A percentile compares a stretch with the other conserved stretches of the same genome.
phyloP scores from a whole-genome alignment of 2,329 filamentous ascomycete species.

The Pseudogymnoascus sp. region DNA sequence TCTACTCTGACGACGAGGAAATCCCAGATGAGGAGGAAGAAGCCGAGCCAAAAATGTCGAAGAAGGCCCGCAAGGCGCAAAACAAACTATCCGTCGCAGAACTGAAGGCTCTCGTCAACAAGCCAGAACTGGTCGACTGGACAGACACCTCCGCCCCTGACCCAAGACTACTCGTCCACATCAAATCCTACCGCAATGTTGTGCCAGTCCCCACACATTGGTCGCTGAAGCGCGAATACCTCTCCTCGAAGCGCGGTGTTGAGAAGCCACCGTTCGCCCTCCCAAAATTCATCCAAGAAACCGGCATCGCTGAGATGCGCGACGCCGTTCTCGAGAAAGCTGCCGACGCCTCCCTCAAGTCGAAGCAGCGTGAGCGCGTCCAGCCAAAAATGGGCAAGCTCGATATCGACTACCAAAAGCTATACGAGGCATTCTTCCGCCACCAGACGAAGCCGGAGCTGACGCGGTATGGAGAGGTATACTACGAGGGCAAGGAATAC shows the following conservation, averaged over 20 bases:
- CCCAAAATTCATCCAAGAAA: slow-evolving; percentile 95
- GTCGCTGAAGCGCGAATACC: slow-evolving; percentile 92
- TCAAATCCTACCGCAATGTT: slow-evolving; percentile 91
- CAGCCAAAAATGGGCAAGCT: slow-evolving; percentile 94
- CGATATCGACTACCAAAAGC: slow-evolving; percentile 96
- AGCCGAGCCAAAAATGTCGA: slow-evolving; percentile 67
- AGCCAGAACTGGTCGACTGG: slow-evolving; percentile 95
- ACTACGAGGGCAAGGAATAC: slow-evolving; percentile 97
- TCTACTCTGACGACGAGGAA: slow-evolving; percentile 74
- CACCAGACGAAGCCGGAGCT: slow-evolving; percentile 94
- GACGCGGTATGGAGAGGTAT: slow-evolving; percentile 95
- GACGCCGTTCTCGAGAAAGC: slow-evolving; percentile 95
- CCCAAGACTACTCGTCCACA: slow-evolving; percentile 79
- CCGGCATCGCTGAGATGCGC: slow-evolving; percentile 95
- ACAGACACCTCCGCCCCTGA: slow-evolving; percentile 89
- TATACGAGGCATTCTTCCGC: slow-evolving; percentile 97
- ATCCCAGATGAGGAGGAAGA: slow-evolving; percentile 80
- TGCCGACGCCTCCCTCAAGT: slow-evolving; percentile 81
- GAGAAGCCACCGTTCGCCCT: slow-evolving; percentile 91
- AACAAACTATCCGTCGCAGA: slow-evolving; percentile 93
- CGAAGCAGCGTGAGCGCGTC: slow-evolving; percentile 90
- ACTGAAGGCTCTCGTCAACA: slow-evolving; percentile 82
- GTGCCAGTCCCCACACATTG: slow-evolving; percentile 92
- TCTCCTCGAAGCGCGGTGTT: slow-evolving; percentile 93
- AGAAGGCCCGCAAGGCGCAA: slow-evolving; percentile 87